phyloP scores from a whole-genome alignment of 163 green algal species.

The Chloroidium sp. region DNA sequence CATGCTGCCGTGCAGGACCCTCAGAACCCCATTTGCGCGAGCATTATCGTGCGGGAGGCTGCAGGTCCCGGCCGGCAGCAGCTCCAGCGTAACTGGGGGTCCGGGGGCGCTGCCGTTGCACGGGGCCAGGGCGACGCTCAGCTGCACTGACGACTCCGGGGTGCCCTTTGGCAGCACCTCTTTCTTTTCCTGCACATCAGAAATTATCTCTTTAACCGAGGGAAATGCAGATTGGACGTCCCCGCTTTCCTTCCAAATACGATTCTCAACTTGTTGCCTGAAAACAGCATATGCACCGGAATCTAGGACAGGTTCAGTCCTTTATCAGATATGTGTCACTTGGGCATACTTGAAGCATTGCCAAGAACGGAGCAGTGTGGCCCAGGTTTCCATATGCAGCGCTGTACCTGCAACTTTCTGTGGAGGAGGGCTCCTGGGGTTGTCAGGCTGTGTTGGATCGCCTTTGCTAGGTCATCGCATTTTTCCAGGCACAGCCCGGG shows the following conservation, averaged over 20 bases:
- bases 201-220: neutral
- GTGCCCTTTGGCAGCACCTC: neutral
- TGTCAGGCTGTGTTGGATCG: slow-evolving; percentile 9
- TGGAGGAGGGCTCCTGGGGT: slow-evolving; percentile 9
- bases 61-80: slow-evolving; percentile 7
- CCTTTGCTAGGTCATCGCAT: neutral
- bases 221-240: neutral
- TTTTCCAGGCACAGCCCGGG: neutral
- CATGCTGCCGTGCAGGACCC: slow-evolving; percentile 13
- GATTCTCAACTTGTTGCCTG: neutral
- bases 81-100: slow-evolving; percentile 7
- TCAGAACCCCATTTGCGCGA: neutral
- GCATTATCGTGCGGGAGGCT: slow-evolving; percentile 10
- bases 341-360: neutral
- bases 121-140: slow-evolving; percentile 3
- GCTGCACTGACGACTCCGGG: neutral
- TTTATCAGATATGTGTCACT: neutral
- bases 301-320: neutral
- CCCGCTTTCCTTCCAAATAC: neutral
- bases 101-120: neutral
- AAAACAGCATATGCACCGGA: neutral
- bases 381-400: neutral
- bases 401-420: neutral
- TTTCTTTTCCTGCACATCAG: slow-evolving; percentile 1
- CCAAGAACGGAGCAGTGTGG: neutral